A percentile compares a stretch with the other conserved stretches of the same genome.
Conservation (phyloP, 2,329 filamentous ascomycete genomes). For the Cordyceps farinosa region DNA sequence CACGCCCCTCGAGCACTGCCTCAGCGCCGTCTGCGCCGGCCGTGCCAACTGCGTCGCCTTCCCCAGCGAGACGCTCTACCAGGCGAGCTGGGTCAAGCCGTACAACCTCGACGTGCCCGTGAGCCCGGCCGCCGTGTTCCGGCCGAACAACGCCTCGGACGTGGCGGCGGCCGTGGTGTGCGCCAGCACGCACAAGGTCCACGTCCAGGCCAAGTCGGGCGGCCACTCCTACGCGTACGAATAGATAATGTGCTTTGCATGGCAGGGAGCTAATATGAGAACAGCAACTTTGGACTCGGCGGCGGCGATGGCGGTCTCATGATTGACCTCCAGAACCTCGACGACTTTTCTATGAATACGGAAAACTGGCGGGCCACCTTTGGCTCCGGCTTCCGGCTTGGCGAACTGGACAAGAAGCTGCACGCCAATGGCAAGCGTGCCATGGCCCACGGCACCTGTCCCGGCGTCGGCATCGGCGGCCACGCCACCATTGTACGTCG, state of each 20-base stretch:
- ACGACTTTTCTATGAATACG: conserved; percentile 50
- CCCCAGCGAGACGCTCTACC: conserved; percentile 41
- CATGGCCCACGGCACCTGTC: conserved; percentile 58
- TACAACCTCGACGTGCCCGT: conserved; percentile 51
- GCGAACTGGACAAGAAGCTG: conserved; percentile 48
- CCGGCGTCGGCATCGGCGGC: conserved; percentile 55
- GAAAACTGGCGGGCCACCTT: conserved; percentile 52
- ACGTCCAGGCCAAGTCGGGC: conserved; percentile 60
- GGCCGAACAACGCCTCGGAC: conserved; percentile 50
- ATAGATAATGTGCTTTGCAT: neutral
- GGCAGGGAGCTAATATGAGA: no score
- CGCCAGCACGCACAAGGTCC: conserved; percentile 45
- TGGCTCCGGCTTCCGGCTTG: conserved; percentile 51
- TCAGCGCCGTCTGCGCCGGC: conserved; percentile 44
- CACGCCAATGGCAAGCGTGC: conserved; percentile 52
- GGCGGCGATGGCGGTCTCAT: conserved; percentile 49
- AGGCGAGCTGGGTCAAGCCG: conserved; percentile 47
- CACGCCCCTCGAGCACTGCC: conserved; percentile 41
- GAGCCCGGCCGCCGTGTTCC: conserved; percentile 53
- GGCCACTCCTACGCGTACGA: conserved; percentile 61
- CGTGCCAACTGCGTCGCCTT: conserved; percentile 46
- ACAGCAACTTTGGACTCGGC: conserved; percentile 43
- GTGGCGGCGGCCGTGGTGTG: conserved; percentile 57
- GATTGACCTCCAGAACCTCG: conserved; percentile 52
- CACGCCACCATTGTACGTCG: conserved; percentile 52